Evolutionary conservation across 345 rosid genomes (phyloP), one percentile per base, ranked within the genome.

Genomic region (Gossypium thurberi): DNA sequence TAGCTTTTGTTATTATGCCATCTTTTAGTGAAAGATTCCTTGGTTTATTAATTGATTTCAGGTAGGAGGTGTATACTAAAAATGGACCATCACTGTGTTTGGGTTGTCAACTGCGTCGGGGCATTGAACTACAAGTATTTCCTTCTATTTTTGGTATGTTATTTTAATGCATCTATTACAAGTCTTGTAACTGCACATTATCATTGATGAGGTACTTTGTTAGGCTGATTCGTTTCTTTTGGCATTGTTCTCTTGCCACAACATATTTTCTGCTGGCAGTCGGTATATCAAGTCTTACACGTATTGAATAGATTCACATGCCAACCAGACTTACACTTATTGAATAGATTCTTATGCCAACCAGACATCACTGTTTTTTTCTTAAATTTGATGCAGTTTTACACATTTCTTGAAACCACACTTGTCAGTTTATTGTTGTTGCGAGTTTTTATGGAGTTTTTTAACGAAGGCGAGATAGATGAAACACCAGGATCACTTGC

Each of bases 31-130:
- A 79, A 73, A 14, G 62, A 55, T 58, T 25, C 78, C 71, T 75
- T 21, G 50, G 60, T 76, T 52, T 87, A 28, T 74, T 84, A 10
- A 40, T 72, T 69, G 67, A 10, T 83, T 76, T 74, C 83, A 91
- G 97, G 97, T 81, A 85, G 86, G 64, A 88, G 95, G 78, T 91
- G 95, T 75, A 88, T 91, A 77, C 83, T 90, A 56, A 91, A 91
- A 83, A 88, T 91, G 95, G 95, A 91, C 65, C 95, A 91, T 83
- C 97, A 91, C 61, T 91, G 97, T 82, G 91, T 91, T 53, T 91
- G 97, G 97, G 97, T 91, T 55, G 95, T 91, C 42, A 91, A 91
- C 65, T 90, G 93, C 77, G 95, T 90, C 69, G 97, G 97, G 25
- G 97, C 93, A 44, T 84, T 85, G 80, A 90, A 91, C 72, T 91